phyloP scores from a whole-genome alignment of 129 eudicot species.

The Ambrosia trifida region DNA sequence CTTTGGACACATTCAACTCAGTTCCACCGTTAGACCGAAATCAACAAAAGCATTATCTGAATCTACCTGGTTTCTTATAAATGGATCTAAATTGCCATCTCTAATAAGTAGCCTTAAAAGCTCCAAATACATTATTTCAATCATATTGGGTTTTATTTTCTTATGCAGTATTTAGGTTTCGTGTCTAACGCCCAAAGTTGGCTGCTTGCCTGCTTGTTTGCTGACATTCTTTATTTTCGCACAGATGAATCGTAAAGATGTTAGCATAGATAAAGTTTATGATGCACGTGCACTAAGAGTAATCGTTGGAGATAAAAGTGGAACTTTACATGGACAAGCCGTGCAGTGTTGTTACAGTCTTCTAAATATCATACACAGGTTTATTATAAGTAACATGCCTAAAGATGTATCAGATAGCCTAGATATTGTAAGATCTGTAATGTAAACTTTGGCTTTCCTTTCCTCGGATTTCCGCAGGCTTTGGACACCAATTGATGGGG shows the following conservation, averaged over 20 bases:
- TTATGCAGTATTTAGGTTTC: slow-evolving; percentile 16
- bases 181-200: slow-evolving; percentile 16
- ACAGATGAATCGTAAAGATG: slow-evolving; percentile 90
- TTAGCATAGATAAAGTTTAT: slow-evolving; percentile 70
- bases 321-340: slow-evolving; percentile 91
- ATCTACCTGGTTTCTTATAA: neutral
- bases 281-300: slow-evolving; percentile 98
- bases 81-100: neutral
- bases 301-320: slow-evolving; percentile 87
- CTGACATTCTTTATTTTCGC: slow-evolving; percentile 19
- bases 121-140: slow-evolving; percentile 10
- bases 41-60: neutral
- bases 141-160: neutral
- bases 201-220: slow-evolving; percentile 8
- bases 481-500: slow-evolving; percentile 96
- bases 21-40: neutral
- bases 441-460: slow-evolving; percentile 3
- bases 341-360: slow-evolving; percentile 86
- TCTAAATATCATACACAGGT: slow-evolving; percentile 84
- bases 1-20: neutral
- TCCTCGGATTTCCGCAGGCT: slow-evolving; percentile 54
- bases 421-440: neutral
- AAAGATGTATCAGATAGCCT: neutral
- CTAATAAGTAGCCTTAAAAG: neutral
- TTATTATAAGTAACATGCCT: slow-evolving; percentile 13